These are phyloP conservation scores for Glycine tomentella DNA, from an alignment of 306 rosid genomes.

Conservation along the genomic window DNA sequence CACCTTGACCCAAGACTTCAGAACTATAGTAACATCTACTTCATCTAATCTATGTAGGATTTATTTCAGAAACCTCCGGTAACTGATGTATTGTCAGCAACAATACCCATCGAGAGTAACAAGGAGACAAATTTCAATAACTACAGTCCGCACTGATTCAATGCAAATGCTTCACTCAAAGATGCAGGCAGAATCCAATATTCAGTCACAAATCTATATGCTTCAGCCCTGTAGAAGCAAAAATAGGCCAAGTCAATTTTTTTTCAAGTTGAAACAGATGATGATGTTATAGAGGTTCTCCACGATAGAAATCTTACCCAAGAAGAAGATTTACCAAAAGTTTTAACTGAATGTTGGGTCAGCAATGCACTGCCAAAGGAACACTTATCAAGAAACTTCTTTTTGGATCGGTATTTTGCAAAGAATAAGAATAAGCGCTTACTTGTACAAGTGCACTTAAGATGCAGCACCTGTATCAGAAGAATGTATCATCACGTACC, in stretches of 20 bases:
- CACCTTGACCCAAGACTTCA: slow-evolving; percentile 54
- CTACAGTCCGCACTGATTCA: slow-evolving; percentile 57
- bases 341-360: slow-evolving; percentile 69
- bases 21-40: slow-evolving; percentile 56
- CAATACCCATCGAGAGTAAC: slow-evolving; percentile 62
- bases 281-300: not conserved
- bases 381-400: slow-evolving; percentile 37
- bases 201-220: slow-evolving; percentile 50
- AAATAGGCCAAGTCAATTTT: slow-evolving; percentile 16
- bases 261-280: not conserved
- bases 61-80: slow-evolving; percentile 57
- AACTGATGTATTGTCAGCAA: slow-evolving; percentile 50
- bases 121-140: slow-evolving; percentile 48
- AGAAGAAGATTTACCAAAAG: slow-evolving; percentile 61
- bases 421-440: slow-evolving; percentile 46
- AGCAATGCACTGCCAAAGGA: slow-evolving; percentile 71
- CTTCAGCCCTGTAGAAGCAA: slow-evolving; percentile 69
- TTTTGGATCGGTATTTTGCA: slow-evolving; percentile 13
- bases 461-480: slow-evolving; percentile 91
- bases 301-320: slow-evolving; percentile 60
- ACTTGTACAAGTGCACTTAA: slow-evolving; percentile 76
- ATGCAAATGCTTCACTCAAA: slow-evolving; percentile 56
- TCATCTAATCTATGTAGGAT: slow-evolving; percentile 58
- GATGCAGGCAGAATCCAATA: slow-evolving; percentile 63
- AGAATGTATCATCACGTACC: slow-evolving; percentile 80